These are phyloP conservation scores for Pyracantha coccinea DNA, from an alignment of 331 rosid genomes.

Conservation along the genomic window DNA sequence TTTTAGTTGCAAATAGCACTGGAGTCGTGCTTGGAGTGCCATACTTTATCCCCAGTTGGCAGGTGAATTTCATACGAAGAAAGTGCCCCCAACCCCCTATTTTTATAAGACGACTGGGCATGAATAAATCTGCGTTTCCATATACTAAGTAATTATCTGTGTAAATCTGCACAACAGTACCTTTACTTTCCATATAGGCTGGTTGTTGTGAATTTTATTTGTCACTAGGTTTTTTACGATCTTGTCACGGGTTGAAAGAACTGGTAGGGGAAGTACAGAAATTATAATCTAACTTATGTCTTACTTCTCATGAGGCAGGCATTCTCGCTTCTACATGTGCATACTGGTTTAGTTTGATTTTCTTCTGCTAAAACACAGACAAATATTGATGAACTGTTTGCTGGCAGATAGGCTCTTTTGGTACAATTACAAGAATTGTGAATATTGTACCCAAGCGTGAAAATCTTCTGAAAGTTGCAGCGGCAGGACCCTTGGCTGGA, in stretches of 20 bases:
- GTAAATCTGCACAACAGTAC: neutral
- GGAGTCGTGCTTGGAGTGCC: slow-evolving; percentile 94
- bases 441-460: slow-evolving; percentile 87
- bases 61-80: slow-evolving; percentile 36
- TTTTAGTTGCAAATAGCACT: slow-evolving; percentile 46
- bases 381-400: slow-evolving; percentile 54
- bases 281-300: neutral
- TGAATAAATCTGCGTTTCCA: no score
- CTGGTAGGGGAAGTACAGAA: neutral
- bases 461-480: slow-evolving; percentile 90
- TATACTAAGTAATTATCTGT: neutral
- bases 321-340: slow-evolving; percentile 2
- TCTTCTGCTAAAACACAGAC: neutral
- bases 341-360: neutral
- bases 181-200: no score
- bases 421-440: slow-evolving; percentile 88
- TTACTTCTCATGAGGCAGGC: neutral
- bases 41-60: slow-evolving; percentile 96
- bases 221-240: no score
- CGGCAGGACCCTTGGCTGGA: slow-evolving; percentile 94
- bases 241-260: neutral
- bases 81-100: neutral
- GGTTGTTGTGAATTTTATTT: no score
- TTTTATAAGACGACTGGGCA: neutral
- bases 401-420: slow-evolving; percentile 99